Conservation (phyloP, 257 asterid species). For the Parsonsia alboflavescens region DNA sequence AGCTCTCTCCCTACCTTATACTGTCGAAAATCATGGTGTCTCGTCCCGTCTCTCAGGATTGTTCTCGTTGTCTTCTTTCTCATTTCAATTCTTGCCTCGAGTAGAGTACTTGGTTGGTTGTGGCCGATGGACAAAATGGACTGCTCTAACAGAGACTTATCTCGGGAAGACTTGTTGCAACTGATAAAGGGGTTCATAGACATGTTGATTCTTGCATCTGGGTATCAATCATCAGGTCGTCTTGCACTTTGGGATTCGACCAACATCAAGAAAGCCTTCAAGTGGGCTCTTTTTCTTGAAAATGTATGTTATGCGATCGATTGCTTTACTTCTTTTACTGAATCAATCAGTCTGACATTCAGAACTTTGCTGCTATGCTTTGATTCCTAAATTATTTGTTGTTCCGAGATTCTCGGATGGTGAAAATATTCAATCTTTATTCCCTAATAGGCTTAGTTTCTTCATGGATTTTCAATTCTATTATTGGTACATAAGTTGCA, state of each 20-base stretch:
- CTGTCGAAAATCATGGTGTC: neutral
- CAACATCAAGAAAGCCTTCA: conserved; percentile 49
- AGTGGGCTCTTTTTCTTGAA: conserved; percentile 65
- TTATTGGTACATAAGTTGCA: neutral
- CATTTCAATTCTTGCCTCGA: neutral
- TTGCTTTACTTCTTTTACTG: neutral
- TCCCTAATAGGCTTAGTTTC: neutral
- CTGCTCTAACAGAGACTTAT: conserved; percentile 45
- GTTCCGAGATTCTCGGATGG: neutral
- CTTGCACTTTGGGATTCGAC: conserved; percentile 59
- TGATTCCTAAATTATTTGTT: neutral
- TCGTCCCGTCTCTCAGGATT: neutral
- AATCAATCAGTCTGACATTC: neutral
- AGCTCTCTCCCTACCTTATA: no score
- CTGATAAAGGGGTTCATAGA: conserved; percentile 50
- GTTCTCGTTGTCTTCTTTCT: neutral
- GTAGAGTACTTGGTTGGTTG: neutral
- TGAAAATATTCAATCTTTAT: neutral
- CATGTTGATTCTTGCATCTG: conserved; percentile 61
- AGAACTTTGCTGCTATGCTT: neutral
- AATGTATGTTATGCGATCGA: conserved; percentile 26
- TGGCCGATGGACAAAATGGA: conserved; percentile 15
- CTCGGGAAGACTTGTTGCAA: conserved; percentile 47
- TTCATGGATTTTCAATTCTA: neutral
- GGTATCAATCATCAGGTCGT: conserved; percentile 72